phyloP scores from a whole-genome alignment of 2,329 filamentous ascomycete genomes.

The Diaporthe ampelina region DNA sequence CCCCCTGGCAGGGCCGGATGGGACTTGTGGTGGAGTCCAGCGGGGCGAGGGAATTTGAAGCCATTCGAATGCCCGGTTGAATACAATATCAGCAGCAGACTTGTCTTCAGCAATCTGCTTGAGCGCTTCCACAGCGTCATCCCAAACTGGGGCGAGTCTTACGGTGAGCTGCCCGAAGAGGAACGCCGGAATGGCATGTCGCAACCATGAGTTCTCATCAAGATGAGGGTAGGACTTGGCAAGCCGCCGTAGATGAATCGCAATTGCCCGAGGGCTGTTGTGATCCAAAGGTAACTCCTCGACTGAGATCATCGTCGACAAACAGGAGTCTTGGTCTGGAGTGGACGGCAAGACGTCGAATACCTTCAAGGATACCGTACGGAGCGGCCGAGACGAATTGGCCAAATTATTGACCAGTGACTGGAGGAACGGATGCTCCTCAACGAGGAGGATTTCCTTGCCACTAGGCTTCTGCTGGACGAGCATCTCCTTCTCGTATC shows the following conservation, averaged over 20 bases:
- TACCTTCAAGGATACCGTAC: slow-evolving; percentile 80
- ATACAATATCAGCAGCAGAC: slow-evolving; percentile 79
- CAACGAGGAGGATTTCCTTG: slow-evolving; percentile 62
- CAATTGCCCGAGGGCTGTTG: slow-evolving; percentile 80
- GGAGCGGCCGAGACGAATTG: slow-evolving; percentile 80
- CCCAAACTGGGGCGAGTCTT: slow-evolving; percentile 87
- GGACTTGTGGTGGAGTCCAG: slow-evolving; percentile 61
- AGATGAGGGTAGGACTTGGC: slow-evolving; percentile 73
- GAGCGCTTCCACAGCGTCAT: slow-evolving; percentile 82
- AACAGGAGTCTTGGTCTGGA: slow-evolving; percentile 62
- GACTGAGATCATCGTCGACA: slow-evolving; percentile 79
- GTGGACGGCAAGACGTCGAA: slow-evolving; percentile 72
- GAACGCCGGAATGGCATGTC: slow-evolving; percentile 81
- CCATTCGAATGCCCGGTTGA: slow-evolving; percentile 84
- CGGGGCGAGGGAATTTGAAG: slow-evolving; percentile 70
- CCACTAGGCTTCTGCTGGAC: slow-evolving; percentile 47
- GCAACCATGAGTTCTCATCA: slow-evolving; percentile 73
- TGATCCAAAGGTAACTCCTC: slow-evolving; percentile 85
- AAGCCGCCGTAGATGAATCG: slow-evolving; percentile 88
- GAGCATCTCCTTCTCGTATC: slow-evolving; percentile 62
- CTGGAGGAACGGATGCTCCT: slow-evolving; percentile 72
- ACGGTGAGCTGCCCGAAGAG: slow-evolving; percentile 92
- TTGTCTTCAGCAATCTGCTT: slow-evolving; percentile 80
- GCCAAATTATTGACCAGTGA: slow-evolving; percentile 81
- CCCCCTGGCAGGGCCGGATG: slow-evolving; percentile 51